Base-by-base conservation (phyloP, 2,329 filamentous ascomycete species). In the Pyrenophora tritici-repentis region DNA sequence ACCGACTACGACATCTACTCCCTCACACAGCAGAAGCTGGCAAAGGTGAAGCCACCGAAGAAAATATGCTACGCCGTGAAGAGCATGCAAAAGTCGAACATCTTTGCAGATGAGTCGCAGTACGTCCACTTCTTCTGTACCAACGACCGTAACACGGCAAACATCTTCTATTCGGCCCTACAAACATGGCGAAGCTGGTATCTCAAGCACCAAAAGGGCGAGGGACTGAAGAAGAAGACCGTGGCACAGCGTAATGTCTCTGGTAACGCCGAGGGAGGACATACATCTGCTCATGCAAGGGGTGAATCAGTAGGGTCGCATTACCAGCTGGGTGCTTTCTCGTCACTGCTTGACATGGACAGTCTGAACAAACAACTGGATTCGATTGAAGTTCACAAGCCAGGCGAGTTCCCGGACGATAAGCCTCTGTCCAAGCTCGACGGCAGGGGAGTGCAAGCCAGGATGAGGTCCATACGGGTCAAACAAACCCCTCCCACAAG, bases 161-260 rank as follows among this genome's bases (percentile, higher is more conserved):
- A 82, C n/a, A 76, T 78, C 12, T 96, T 93, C 75, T 86, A 88
- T 65, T 78, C 82, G 13, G 81, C 82, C 18, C 81, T 96, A 1
- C 91, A 96, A 55, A 77, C 76, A 33, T 97, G 92, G 92, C 84
- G 93, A 51, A 95, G 90, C 72, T 96, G 91, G 91, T 96, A 96
- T 66, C 76, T 97, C 6, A 88, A 90, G 36, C 86, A 90, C 61
- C 85, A 86, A 54, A 82, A 87, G 67, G 84, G 86, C 14, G 81
- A 82, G 47, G 79, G 78, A n/a, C 68, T 77, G 53, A 76, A 74
- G 60, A 65, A 71, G 16, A 74, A 70, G 49, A 63, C 64, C 14
- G 64, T 59, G 16, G 68, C 71, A 41, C 66, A 63, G 40, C 56
- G 53, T 12, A 61, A 58, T 13, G 38, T 59, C 3, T 41, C 58